A percentile compares a stretch with the other conserved stretches of the same genome.
These are phyloP conservation scores for Penicillium concentricum DNA, from an alignment of 2,329 filamentous ascomycete species.

Conservation along the genomic window DNA sequence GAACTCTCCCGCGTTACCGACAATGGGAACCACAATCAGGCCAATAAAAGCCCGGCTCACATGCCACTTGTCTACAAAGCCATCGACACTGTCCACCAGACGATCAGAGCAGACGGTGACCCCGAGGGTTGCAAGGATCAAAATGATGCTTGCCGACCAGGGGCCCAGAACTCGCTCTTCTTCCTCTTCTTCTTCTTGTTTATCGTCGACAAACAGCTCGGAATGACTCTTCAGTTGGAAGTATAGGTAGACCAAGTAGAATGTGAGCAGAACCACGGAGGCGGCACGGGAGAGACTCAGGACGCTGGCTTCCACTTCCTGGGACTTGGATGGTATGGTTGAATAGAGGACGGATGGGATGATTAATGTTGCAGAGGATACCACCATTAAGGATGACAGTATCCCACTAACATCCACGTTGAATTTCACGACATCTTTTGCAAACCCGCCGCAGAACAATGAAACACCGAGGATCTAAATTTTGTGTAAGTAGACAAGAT, in stretches of 20 bases:
- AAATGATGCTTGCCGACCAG: slow-evolving; percentile 14
- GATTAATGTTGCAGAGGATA: slow-evolving; percentile 73
- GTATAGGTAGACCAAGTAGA: slow-evolving; percentile 55
- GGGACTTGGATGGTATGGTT: slow-evolving; percentile 10
- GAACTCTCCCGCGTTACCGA: slow-evolving; percentile 58
- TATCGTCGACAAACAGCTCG: slow-evolving; percentile 16
- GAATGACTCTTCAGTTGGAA: slow-evolving; percentile 49
- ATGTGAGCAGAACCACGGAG: slow-evolving; percentile 53
- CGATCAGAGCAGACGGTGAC: slow-evolving; percentile 28
- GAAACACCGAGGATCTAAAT: slow-evolving; percentile 70
- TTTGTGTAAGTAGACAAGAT: background rate
- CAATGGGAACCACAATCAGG: slow-evolving; percentile 56
- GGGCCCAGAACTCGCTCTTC: slow-evolving; percentile 13
- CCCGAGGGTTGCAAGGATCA: slow-evolving; percentile 19
- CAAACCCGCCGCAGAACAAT: slow-evolving; percentile 76
- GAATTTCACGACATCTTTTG: slow-evolving; percentile 73
- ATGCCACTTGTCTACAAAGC: slow-evolving; percentile 51
- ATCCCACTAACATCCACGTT: slow-evolving; percentile 85
- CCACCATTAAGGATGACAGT: slow-evolving; percentile 69
- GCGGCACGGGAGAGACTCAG: slow-evolving; percentile 50
- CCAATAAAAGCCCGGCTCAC: slow-evolving; percentile 59
- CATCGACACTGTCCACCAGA: slow-evolving; percentile 55
- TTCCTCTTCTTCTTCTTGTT: slow-evolving; percentile 12
- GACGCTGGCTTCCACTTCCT: slow-evolving; percentile 11
- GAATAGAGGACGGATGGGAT: slow-evolving; percentile 55